These are phyloP conservation scores for Acorus gramineus DNA, from an alignment of 106 monocot species.

Conservation along the genomic window DNA sequence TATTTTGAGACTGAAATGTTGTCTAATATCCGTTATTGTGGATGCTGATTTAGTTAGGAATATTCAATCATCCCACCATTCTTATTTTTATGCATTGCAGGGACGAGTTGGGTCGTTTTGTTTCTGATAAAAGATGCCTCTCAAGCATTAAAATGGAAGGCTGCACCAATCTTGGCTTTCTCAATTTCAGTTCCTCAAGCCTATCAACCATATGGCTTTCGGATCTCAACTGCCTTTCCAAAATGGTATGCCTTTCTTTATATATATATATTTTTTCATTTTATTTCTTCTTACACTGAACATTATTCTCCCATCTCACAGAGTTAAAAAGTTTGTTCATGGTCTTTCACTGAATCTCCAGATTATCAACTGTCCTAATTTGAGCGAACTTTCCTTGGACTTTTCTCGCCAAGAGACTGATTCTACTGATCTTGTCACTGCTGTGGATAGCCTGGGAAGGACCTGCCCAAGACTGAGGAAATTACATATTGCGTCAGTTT, in stretches of 20 bases:
- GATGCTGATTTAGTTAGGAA: no score
- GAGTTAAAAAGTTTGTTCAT: no score
- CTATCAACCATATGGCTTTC: constrained; percentile 82
- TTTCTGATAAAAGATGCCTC: constrained; percentile 76
- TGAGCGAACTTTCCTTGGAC: constrained; percentile 78
- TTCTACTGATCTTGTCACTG: constrained; percentile 62
- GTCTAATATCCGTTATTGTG: no score
- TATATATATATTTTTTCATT: neutral
- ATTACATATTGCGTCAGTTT: constrained; percentile 62
- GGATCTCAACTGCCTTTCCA: constrained; percentile 69
- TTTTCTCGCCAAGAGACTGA: constrained; percentile 83
- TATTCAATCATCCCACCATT: neutral
- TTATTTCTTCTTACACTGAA: neutral
- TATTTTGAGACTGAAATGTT: no score
- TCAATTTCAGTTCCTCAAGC: constrained; percentile 71
- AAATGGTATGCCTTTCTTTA: constrained; percentile 33
- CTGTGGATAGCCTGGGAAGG: constrained; percentile 64
- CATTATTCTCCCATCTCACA: neutral
- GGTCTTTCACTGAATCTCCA: neutral
- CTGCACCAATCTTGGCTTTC: constrained; percentile 59
- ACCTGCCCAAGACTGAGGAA: constrained; percentile 62
- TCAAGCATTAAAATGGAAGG: constrained; percentile 70
- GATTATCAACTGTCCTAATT: constrained; percentile 80
- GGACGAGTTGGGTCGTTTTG: constrained; percentile 78
- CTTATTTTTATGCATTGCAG: constrained; percentile 16